Conservation (phyloP, 768 basidiomycete species). For the Phylloporus scabripes region DNA sequence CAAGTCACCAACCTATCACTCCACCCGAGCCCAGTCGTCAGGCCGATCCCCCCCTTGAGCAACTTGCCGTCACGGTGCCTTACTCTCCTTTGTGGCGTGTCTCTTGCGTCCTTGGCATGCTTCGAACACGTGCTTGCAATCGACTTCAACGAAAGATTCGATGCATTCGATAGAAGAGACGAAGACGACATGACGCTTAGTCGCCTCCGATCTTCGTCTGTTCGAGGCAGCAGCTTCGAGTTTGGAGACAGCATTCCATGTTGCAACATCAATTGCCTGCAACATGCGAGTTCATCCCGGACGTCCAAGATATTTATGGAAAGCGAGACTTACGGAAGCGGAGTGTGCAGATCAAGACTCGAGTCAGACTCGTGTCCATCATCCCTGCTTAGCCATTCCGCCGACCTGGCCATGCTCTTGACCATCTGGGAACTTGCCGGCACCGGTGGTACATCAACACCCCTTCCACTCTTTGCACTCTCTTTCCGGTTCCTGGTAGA, state of each 20-base stretch:
- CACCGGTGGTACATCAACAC: slow-evolving; percentile 8
- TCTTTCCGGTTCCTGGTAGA: slow-evolving; percentile 12
- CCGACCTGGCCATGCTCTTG: neutral
- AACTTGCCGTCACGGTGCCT: slow-evolving; percentile 59
- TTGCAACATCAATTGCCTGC: slow-evolving; percentile 59
- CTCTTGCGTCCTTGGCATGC: slow-evolving; percentile 46
- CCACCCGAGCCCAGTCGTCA: slow-evolving; percentile 72
- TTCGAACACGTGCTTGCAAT: slow-evolving; percentile 22
- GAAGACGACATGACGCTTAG: slow-evolving; percentile 25
- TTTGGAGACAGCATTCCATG: slow-evolving; percentile 62
- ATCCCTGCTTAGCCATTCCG: neutral
- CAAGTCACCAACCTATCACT: slow-evolving; percentile 53
- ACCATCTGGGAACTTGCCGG: slow-evolving; percentile 5
- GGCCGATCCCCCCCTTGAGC: slow-evolving; percentile 56
- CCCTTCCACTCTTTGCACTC: slow-evolving; percentile 7
- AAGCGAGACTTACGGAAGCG: slow-evolving; percentile 50
- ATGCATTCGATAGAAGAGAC: slow-evolving; percentile 25
- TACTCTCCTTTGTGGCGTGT: slow-evolving; percentile 50
- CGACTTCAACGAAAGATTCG: slow-evolving; percentile 23
- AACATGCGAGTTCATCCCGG: neutral
- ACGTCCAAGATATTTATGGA: slow-evolving; percentile 1
- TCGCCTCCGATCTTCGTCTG: slow-evolving; percentile 13
- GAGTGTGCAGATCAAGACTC: slow-evolving; percentile 63
- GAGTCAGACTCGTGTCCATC: slow-evolving; percentile 50
- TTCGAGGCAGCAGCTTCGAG: slow-evolving; percentile 51